Evolutionary conservation across 495 filamentous ascomycete genomes (phyloP).

Genomic region (Chlorociboria aeruginascens): DNA sequence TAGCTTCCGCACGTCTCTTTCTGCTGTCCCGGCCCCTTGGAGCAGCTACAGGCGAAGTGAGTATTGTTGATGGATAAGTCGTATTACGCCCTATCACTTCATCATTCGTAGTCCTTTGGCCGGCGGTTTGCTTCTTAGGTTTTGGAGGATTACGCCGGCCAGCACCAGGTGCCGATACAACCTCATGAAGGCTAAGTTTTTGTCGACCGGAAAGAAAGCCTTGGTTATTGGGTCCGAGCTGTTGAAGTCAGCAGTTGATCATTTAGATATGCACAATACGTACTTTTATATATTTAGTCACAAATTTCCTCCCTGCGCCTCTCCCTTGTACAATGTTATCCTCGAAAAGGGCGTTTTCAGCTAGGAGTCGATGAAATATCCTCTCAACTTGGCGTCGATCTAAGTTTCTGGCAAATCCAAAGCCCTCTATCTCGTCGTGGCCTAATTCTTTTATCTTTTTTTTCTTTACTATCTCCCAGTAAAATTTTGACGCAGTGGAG

Average conservation of each 20-base stretch:
- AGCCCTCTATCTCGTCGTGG: slow-evolving; percentile 24
- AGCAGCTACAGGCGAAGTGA: slow-evolving; percentile 58
- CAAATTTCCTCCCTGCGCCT: slow-evolving; percentile 30
- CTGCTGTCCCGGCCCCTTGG: slow-evolving; percentile 15
- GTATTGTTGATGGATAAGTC: slow-evolving; percentile 51
- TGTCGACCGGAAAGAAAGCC: slow-evolving; percentile 39
- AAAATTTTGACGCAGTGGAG: slow-evolving; percentile 49
- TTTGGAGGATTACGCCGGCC: no score
- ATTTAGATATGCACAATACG: slow-evolving; percentile 10
- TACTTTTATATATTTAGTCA: slow-evolving; percentile 46
- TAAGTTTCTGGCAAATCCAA: slow-evolving; percentile 40
- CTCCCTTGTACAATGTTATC: slow-evolving; percentile 46
- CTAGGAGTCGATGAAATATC: slow-evolving; percentile 48
- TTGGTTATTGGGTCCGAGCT: slow-evolving; percentile 39
- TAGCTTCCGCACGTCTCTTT: slow-evolving; percentile 11
- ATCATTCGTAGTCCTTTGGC: no score
- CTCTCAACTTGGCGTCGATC: slow-evolving; percentile 51
- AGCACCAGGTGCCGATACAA: slow-evolving; percentile 5
- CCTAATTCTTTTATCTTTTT: slow-evolving; percentile 32
- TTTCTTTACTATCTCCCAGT: slow-evolving; percentile 36
- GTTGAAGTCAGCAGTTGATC: slow-evolving; percentile 6
- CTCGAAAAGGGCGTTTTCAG: slow-evolving; percentile 49
- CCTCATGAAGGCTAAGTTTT: slow-evolving; percentile 45
- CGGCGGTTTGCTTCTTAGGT: no score
- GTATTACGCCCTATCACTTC: neutral